Base-by-base conservation (phyloP, 768 basidiomycete genomes). In the Mycena haematopus region DNA sequence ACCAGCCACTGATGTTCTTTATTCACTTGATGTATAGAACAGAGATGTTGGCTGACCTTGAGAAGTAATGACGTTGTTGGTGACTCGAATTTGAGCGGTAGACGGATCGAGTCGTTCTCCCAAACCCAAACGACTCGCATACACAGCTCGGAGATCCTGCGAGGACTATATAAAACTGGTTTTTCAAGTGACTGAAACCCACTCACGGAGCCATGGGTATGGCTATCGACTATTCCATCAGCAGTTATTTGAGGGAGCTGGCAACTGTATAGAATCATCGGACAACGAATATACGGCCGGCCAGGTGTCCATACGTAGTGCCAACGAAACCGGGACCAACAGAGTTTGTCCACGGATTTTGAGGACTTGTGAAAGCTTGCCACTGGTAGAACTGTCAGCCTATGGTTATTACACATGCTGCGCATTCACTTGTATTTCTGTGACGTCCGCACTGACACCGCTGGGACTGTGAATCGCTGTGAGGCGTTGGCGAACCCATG, bases 31-130 rank as follows among this genome's bases (percentile, higher is more conserved):
- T 10, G 29, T 27, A 31, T 27, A 13, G 19, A 42, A 54, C 10
- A 13, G 13, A 57, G 13, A 6, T 33, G 7, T 46, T 10, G 31
- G 24, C 31, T 13, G n/a, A 60, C 64, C 64, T 73, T 84, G 81
- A 0, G 82, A 84, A 11, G 83, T 84, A 29, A 84, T 82, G 19
- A 76, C 77, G 52, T 84, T 84, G 72, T 82, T 82, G 2, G 83
- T 84, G 6, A 84, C 81, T 6, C 82, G 79, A 46, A 84, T 76
- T 58, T 70, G 72, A 22, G 71, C 72, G n/a, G 63, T 69, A 0
- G 71, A 68, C 0, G 78, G 52, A 58, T 82, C 77, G 33, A 79
- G 70, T 11, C 36, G 61, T 2, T 71, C 38, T 13, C 71, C 60
- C n/a, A 84, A 74, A 3, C 75, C 75, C 11, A 84, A 73, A 27